Evolutionary conservation across 169 alveolate genomes (phyloP).

Genomic region (Plasmodium chabaudi): DNA sequence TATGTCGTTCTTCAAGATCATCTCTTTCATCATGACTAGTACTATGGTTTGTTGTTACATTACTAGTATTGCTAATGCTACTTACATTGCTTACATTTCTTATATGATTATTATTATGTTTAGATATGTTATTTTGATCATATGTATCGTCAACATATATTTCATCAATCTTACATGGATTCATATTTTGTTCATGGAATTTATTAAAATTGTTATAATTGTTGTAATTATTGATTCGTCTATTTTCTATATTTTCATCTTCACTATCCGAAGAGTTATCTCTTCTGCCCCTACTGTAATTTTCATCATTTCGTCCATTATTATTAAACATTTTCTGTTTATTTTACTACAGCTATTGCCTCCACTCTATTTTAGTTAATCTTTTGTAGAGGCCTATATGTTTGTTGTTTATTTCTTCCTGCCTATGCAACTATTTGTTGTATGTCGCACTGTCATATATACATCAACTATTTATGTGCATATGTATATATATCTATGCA

Average conservation of each 20-base stretch:
- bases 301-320: constrained; percentile 46
- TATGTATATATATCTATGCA: too few species aligned
- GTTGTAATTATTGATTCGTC: constrained; percentile 16
- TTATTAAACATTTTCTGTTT: constrained; percentile 43
- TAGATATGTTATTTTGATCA: constrained; percentile 18
- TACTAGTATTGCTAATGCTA: background rate
- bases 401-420: too few species aligned
- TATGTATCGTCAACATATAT: constrained; percentile 70
- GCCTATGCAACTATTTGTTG: too few species aligned
- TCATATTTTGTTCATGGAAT: constrained; percentile 69
- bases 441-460: too few species aligned
- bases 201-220: constrained; percentile 53
- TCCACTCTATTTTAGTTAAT: background rate
- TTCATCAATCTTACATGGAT: constrained; percentile 53
- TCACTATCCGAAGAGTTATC: constrained; percentile 58
- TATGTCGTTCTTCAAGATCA: too few species aligned
- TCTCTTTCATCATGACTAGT: background rate
- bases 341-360: background rate
- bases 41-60: background rate
- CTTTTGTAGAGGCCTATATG: background rate
- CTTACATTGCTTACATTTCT: background rate
- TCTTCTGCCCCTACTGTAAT: constrained; percentile 13
- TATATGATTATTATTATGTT: background rate
- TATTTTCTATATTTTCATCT: constrained; percentile 17
- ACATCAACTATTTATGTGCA: too few species aligned